Base-by-base conservation (phyloP, 495 filamentous ascomycete genomes). In the Aspergillus affinis region DNA sequence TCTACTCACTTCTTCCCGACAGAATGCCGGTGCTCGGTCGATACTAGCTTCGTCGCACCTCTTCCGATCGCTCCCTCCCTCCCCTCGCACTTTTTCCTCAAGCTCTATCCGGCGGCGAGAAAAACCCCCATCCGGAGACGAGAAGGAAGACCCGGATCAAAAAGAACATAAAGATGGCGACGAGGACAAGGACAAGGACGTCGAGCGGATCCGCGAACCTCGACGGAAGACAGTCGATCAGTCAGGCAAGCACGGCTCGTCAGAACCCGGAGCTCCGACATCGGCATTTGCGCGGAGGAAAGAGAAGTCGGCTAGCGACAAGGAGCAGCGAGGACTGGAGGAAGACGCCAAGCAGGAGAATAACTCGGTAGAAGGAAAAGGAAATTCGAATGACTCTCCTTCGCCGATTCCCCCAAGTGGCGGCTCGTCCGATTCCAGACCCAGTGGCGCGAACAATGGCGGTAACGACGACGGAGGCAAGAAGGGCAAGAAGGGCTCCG, bases 401-500 rank as follows among this genome's bases (percentile, higher is more conserved):
- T 76, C 82, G 10, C 81, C 78, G 6, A 80, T 81, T 51, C 78
- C 83, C 7, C 67, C 69, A 52, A 78, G 63, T 59, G 66, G 69
- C 54, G 62, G 72, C 47, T 61, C 72, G 13, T 67, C 75, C 51
- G 78, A 80, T 48, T 81, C 82, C 65, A 72, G 78, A 65, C 68
- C 80, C 60, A 71, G 80, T 58, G 80, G 82, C 15, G 74, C 79
- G 54, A 75, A 70, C 41, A 73, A 71, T 48, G 72, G 79, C 27
- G 73, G 78, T 46, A 81, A 80, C 45, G 84, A 85, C 46, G 80
- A 82, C 59, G 67, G 75, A 21, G 75, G 76, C 26, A 80, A 75
- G 70, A 82, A 82, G 51, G 86, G 90, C 50, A 83, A 88, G 67
- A 92, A 88, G 68, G 70, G 79, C 20, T 78, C 82, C 30, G 75